phyloP scores from a whole-genome alignment of 2,329 filamentous ascomycete genomes.

The Mycogone perniciosa region DNA sequence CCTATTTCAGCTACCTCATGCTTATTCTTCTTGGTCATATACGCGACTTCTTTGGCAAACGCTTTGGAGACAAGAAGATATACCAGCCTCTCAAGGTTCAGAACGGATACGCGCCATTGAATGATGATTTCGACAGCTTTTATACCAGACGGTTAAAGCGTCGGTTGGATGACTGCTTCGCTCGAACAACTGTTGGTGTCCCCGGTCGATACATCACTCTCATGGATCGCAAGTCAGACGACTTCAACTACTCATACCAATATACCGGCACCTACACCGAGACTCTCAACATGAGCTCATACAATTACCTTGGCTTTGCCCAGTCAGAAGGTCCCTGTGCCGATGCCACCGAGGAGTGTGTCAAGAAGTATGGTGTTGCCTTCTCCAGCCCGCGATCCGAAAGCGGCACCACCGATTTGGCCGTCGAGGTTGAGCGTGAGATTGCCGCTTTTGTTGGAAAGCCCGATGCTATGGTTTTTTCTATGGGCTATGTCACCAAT shows the following conservation, averaged over 20 bases:
- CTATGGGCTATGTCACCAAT: slow-evolving; percentile 98
- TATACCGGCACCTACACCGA: slow-evolving; percentile 87
- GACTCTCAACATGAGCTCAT: slow-evolving; percentile 97
- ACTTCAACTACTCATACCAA: slow-evolving; percentile 87
- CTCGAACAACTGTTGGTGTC: slow-evolving; percentile 84
- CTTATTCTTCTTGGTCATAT: slow-evolving; percentile 94
- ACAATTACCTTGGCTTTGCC: slow-evolving; percentile 98
- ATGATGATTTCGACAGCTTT: slow-evolving; percentile 98
- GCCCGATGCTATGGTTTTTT: slow-evolving; percentile 91
- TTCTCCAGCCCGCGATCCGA: slow-evolving; percentile 77
- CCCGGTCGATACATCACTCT: slow-evolving; percentile 91
- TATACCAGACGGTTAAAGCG: slow-evolving; percentile 90
- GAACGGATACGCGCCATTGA: slow-evolving; percentile 90
- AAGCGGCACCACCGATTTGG: slow-evolving; percentile 79
- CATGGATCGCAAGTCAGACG: slow-evolving; percentile 81
- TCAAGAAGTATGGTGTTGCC: slow-evolving; percentile 80
- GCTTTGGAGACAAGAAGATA: slow-evolving; percentile 73
- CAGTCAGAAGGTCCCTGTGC: slow-evolving; percentile 96
- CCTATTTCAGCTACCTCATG: slow-evolving; percentile 96
- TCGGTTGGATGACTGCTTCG: slow-evolving; percentile 95
- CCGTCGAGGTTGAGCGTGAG: slow-evolving; percentile 81
- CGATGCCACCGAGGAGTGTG: slow-evolving; percentile 79
- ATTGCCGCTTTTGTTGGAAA: slow-evolving; percentile 92
- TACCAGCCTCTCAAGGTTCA: slow-evolving; percentile 77
- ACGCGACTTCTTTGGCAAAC: slow-evolving; percentile 95